Evolutionary conservation across 371 early-diverging fungal species (phyloP), one percentile per base, ranked within the genome.

Genomic region (Thermomucor indicae-seudaticae): DNA sequence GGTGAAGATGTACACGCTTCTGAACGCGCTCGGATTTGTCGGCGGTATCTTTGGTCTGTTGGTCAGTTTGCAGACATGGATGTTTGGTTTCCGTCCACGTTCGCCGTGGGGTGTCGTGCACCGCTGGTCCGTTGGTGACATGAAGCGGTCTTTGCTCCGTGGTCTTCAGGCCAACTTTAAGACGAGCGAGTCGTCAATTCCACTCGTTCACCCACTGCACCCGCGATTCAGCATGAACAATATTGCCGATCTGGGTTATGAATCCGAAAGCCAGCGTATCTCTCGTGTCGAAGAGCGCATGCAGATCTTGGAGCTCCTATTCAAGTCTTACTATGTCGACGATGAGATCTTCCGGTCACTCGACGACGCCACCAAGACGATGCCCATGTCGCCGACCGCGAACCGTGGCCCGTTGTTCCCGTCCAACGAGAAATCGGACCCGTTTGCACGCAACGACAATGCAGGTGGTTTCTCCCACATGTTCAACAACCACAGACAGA

Each of bases 21-120:
- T 75, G 22, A 75, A 75, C 45, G 75, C 72, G 1, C 58, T 75
- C 39, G 75, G 75, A 46, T 71, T 75, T 32, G 67, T 71, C 5
- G 75, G 75, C 56, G 75, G 75, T 61, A 64, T 75, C 46, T 69
- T 75, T 59, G 75, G 75, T 60, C 40, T 75, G 2, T 48, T 71
- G 24, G 34, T 75, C n/a, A 63, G 65, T 19, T 54, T 60, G 4
- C 75, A 75, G 47, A 52, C 70, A 10, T 75, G 75, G 75, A 47
- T 75, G n/a, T 75, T 75, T 46, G 75, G 75, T 48, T 69, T 60
- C 28, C 63, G 75, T 38, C 75, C 75, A 31, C 60, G 70, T 23
- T 69, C 70, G 6, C 75, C 75, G 22, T 75, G 75, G 75, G 75
- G 75, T 34, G 67, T 75, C 23, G 67, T 75, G 2, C 75, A 75